Evolutionary conservation across 495 filamentous ascomycete species (phyloP).

Genomic region (Hyaloscypha hepaticicola): DNA sequence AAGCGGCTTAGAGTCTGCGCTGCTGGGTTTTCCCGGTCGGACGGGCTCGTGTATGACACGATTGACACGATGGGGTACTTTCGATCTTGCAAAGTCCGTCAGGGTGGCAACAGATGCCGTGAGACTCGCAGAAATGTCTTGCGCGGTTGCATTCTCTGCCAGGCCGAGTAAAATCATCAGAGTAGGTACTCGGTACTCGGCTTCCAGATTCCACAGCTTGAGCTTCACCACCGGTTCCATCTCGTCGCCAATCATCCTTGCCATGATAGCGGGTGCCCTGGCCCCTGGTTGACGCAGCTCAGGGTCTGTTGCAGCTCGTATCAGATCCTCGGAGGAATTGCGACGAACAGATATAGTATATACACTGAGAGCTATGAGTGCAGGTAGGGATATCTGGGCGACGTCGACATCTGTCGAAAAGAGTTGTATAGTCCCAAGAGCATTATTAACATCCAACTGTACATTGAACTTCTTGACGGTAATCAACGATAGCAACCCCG

Average conservation of each 20-base stretch:
- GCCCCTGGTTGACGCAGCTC: constrained; percentile 35
- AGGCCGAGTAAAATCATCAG: constrained; percentile 76
- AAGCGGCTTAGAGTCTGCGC: constrained; percentile 43
- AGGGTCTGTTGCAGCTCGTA: constrained; percentile 50
- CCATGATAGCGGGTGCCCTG: constrained; percentile 64
- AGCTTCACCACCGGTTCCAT: constrained; percentile 88
- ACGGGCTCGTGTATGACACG: not conserved
- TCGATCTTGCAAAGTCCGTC: constrained; percentile 48
- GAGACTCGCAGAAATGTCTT: constrained; percentile 73
- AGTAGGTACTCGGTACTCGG: constrained; percentile 83
- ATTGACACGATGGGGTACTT: constrained; percentile 9
- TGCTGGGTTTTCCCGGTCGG: constrained; percentile 1
- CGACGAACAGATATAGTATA: constrained; percentile 56
- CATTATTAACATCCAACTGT: constrained; percentile 56
- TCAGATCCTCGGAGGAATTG: constrained; percentile 67
- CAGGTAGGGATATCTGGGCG: constrained; percentile 82
- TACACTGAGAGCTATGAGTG: constrained; percentile 73
- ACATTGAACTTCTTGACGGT: constrained; percentile 61
- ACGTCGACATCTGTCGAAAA: constrained; percentile 61
- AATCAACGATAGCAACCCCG: constrained; percentile 76
- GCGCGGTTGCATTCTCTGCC: constrained; percentile 62
- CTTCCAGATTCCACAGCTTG: constrained; percentile 74
- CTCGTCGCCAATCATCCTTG: constrained; percentile 86
- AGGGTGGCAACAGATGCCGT: constrained; percentile 78
- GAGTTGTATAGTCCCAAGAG: constrained; percentile 62